Evolutionary conservation across 192 early-diverging fungal genomes (phyloP), one percentile per base, ranked within the genome.

Genomic region (Backusella luteola): DNA sequence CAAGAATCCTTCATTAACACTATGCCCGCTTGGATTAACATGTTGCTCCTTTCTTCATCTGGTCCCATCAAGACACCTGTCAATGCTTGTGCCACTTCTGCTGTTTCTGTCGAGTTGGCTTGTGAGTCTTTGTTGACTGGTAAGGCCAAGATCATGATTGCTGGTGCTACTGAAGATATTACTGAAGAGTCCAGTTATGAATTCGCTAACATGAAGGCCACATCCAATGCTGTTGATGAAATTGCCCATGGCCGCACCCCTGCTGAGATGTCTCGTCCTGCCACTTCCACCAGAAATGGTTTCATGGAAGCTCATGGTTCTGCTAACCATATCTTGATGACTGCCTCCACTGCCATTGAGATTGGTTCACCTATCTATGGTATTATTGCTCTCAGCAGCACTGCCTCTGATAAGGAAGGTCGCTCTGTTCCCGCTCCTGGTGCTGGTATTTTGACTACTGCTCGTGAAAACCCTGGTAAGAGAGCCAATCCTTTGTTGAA

Each of bases 1-100:
- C 97, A 98, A 75, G 97, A 98, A 85, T 92, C 92, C 34, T 98
- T 98, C 89, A 91, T 97, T 81, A 97, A 94, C 89, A 97, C 96
- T 69, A 94, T 94, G 91, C 89, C 95, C 21, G 97, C 95, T 66
- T 98, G 97, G 97, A 90, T 97, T 81, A 98, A 98, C 87, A 91
- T 98, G 92, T 89, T 98, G 77, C 85, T 98, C 67, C 87, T 98
- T 9, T 97, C 96, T 17, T 90, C 96, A 1, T 92, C 96, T 1
- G 97, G 97, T 38, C 95, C 95, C 12, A 96, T 98, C 85, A 96
- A 94, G 89, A 94, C 93, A 14, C 94, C 94, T 34, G 95, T 94
- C 34, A 95, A 96, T 74, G 97, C 96, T 66, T 98, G 97, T 79
- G 97, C 94, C 14, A 97, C 96, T 7, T 93, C 94, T 70, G 92